Base-by-base conservation (phyloP, 1,139 yeast genomes). In the Pichia sp. region DNA sequence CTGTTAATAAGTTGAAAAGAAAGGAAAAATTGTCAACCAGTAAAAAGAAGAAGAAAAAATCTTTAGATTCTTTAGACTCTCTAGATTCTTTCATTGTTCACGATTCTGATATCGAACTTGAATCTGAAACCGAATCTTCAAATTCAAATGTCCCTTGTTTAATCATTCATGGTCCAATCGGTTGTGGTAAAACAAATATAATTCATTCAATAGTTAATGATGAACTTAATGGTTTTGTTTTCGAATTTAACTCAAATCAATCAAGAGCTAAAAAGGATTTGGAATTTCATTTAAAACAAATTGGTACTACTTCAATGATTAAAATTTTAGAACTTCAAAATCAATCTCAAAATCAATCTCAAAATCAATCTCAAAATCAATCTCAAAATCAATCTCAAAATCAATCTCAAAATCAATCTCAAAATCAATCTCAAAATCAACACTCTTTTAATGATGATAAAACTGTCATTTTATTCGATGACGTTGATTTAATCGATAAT, bases 301-400 rank as follows among this genome's bases (percentile, higher is more conserved):
- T 89, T 53, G 83, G 95, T 53, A 91, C 96, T 4, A 86, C 96
- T 0, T 93, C 89, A 56, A 71, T 87, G 48, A 93, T 93, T 10
- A 52, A 54, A 31, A 25, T 22, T 22, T 4, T 22, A 22, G 25
- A 22, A 3, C 4, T 22, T 22, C 25, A 22, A 22, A 22, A 3
- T 22, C 25, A 22, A 22, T 22, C 3, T 22, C 25, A 22, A 22
- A 22, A 22, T 22, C 25, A n/a, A n/a, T n/a, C n/a, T n/a, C n/a
- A 22, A 22, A 22, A 22, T 22, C 25, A 22, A 22, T 22, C 4
- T 4, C 25, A 22, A 22, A 22, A 22, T 22, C 25, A 22, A 22
- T 22, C 4, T 4, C 25, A 22, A 22, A 22, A 22, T 22, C 25
- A 22, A 22, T n/a, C n/a, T 22, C 25, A 22, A 22, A 22, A 3